Percentiles rank a stretch among this genome's conserved stretches.
phyloP scores from a whole-genome alignment of 2,329 filamentous ascomycete species.

The Fusarium graminum region DNA sequence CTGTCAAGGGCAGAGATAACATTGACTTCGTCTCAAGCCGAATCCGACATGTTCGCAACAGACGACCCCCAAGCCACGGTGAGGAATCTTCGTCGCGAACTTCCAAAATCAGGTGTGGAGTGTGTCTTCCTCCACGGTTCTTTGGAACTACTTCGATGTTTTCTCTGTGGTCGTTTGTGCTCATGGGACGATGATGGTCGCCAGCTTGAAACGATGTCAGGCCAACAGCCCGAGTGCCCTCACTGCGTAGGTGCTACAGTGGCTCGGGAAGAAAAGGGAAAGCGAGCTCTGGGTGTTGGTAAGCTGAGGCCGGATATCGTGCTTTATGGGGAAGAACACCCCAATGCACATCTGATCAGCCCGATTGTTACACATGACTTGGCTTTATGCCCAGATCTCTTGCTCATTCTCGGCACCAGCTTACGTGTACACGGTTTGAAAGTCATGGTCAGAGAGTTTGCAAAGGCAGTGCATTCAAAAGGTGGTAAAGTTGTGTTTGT shows the following conservation, averaged over 20 bases:
- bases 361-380: slow-evolving; percentile 77
- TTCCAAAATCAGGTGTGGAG: slow-evolving; percentile 63
- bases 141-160: slow-evolving; percentile 73
- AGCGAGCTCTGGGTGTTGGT: slow-evolving; percentile 75
- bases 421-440: slow-evolving; percentile 79
- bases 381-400: slow-evolving; percentile 72
- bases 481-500: slow-evolving; percentile 79
- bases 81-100: slow-evolving; percentile 48
- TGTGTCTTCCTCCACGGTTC: slow-evolving; percentile 80
- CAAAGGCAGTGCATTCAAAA: slow-evolving; percentile 76
- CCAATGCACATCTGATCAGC: slow-evolving; percentile 75
- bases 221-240: slow-evolving; percentile 75
- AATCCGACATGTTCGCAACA: slow-evolving; percentile 39
- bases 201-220: slow-evolving; percentile 69
- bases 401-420: slow-evolving; percentile 79
- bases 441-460: slow-evolving; percentile 77
- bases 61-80: slow-evolving; percentile 37
- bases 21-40: slow-evolving; percentile 24
- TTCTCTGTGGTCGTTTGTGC: slow-evolving; percentile 68
- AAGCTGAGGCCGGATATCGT: slow-evolving; percentile 79
- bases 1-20: slow-evolving; percentile 34
- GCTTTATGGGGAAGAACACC: slow-evolving; percentile 80
- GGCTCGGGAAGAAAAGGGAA: slow-evolving; percentile 73
- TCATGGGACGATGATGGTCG: slow-evolving; percentile 71
- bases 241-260: slow-evolving; percentile 73